Evolutionary conservation across 192 early-diverging fungal genomes (phyloP).

Genomic region (Thamnidium elegans): DNA sequence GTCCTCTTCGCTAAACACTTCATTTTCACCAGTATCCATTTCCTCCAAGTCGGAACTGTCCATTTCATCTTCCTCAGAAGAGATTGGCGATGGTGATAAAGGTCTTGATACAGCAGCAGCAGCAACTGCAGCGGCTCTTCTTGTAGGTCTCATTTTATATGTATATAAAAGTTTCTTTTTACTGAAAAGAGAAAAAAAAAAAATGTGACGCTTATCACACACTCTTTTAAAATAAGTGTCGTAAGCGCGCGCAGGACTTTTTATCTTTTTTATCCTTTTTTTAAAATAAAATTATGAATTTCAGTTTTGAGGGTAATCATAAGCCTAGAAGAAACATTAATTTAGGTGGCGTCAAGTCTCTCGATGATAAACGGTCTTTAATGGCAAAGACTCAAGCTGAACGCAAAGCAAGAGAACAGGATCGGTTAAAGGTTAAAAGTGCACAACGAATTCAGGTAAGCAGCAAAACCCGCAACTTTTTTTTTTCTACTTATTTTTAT

Average conservation of each 20-base stretch:
- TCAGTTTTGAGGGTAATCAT: slow-evolving; percentile 80
- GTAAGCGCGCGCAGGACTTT: not conserved
- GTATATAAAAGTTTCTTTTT: not conserved
- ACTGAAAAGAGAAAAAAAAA: not conserved
- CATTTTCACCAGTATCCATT: slow-evolving; percentile 12
- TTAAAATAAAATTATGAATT: slow-evolving; percentile 26
- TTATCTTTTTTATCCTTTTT: slow-evolving; percentile 12
- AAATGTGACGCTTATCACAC: not conserved
- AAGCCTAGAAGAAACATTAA: slow-evolving; percentile 75
- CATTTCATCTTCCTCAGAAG: slow-evolving; percentile 15
- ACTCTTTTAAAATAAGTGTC: not conserved
- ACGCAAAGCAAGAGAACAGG: slow-evolving; percentile 65
- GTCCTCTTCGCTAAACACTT: slow-evolving; percentile 21
- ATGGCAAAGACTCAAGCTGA: slow-evolving; percentile 70
- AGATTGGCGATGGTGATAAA: slow-evolving; percentile 5
- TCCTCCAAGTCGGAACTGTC: slow-evolving; percentile 17
- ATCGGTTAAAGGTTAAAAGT: slow-evolving; percentile 54
- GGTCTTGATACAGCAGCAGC: not conserved
- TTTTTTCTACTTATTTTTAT: not conserved
- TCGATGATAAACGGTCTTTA: slow-evolving; percentile 65
- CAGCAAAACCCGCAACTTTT: too few species aligned
- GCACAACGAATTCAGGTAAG: slow-evolving; percentile 66
- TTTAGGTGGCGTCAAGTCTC: slow-evolving; percentile 70
- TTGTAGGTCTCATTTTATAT: slow-evolving; percentile 16
- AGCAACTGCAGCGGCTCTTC: slow-evolving; percentile 4